Evolutionary conservation across 129 eudicot genomes (phyloP), one percentile per base, ranked within the genome.

Genomic region (Erigeron canadensis): DNA sequence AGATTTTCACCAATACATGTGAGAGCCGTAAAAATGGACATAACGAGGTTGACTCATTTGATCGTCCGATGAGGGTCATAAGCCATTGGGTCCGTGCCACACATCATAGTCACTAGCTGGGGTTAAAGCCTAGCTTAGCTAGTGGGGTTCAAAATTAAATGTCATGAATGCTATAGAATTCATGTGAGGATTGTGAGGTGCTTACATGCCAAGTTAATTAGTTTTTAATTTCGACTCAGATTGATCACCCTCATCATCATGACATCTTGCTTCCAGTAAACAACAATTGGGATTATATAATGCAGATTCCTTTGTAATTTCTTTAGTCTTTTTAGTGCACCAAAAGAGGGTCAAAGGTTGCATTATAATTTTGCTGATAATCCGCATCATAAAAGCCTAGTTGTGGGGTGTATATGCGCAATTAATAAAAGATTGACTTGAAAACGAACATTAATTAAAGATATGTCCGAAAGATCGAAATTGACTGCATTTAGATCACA

Each of bases 171-270:
- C 19, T 66, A 44, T 19, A 4, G 5, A 46, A 66, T 22, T 44
- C 71, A 66, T 66, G 71, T 66, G 71, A 41, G 43, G 13, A 57
- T 45, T 66, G 71, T 66, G 71, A 41, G 43, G 13, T 66, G 21
- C 56, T 66, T 66, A 46, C 57, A 66, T 66, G 1, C 18, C 42
- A 66, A 66, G 71, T 66, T 66, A 66, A 57, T 66, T 66, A 66
- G 22, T 66, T 45, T 66, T 1, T 43, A 28, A 8, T 69, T 53
- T 50, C 23, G 1, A 69, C 62, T 48, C 22, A 28, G 34, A 28
- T 28, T 3, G 34, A n/a, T 50, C 7, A n/a, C 6, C 47, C 47
- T 5, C 2, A 46, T 15, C 39, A 1, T 65, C 4, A 65, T 16
- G 70, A 16, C 55, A 13, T 43, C 13, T 17, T 19, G 34, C 34